Evolutionary conservation across 73 alveolate species (phyloP).

Genomic region (Paramecium bursaria): DNA sequence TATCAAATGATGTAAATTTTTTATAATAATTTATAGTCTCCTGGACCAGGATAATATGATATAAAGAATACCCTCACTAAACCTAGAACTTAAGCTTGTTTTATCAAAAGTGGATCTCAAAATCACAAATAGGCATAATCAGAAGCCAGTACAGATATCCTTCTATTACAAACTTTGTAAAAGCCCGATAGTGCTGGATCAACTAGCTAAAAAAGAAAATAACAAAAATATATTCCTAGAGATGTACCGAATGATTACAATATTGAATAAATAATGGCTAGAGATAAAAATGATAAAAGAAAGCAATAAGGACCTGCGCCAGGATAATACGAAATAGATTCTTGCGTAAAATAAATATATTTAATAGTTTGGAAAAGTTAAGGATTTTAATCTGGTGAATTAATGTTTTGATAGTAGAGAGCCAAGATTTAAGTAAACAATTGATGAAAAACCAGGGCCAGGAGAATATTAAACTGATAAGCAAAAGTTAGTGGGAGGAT

Average conservation of each 20-base stretch:
- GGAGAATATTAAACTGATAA: slow-evolving; percentile 3
- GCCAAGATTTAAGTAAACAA: slow-evolving; percentile 33
- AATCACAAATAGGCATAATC: too few relatives aligned
- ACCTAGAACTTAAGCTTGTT: too few relatives aligned
- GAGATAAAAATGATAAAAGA: slow-evolving; percentile 3
- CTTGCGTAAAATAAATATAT: too few relatives aligned
- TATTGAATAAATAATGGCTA: slow-evolving; percentile 15
- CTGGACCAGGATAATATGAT: too few relatives aligned
- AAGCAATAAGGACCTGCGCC: slow-evolving; percentile 54
- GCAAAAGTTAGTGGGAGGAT: slow-evolving; percentile 9
- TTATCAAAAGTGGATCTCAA: too few relatives aligned
- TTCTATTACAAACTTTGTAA: too few relatives aligned
- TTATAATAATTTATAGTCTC: too few relatives aligned
- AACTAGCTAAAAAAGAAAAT: slow-evolving; percentile 1
- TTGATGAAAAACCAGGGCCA: slow-evolving; percentile 57
- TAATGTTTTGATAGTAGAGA: slow-evolving; percentile 64
- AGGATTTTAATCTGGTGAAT: slow-evolving; percentile 2
- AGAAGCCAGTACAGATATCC: too few relatives aligned
- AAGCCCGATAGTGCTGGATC: too few relatives aligned
- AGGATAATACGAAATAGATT: slow-evolving; percentile 43
- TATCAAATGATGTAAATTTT: too few relatives aligned
- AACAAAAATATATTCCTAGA: not conserved
- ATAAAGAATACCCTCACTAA: too few relatives aligned
- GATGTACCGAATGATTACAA: slow-evolving; percentile 58
- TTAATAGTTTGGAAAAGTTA: slow-evolving; percentile 45